phyloP scores from a whole-genome alignment of 495 filamentous ascomycete species.

The Xylaria sp. region DNA sequence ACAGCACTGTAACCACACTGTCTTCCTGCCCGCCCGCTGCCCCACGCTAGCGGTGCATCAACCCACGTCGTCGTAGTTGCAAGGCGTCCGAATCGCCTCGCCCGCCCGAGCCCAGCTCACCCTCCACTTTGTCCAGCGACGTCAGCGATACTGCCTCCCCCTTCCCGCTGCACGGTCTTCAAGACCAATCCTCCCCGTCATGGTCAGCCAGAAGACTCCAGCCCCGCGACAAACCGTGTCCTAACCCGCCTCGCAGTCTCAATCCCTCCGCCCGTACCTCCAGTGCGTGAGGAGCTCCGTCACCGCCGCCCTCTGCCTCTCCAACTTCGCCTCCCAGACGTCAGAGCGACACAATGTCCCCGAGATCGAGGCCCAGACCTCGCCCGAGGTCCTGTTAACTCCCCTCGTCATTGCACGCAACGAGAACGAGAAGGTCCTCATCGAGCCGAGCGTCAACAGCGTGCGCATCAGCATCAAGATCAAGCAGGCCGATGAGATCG shows the following conservation, averaged over 20 bases:
- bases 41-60: slow-evolving; percentile 18
- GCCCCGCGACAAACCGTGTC: background rate
- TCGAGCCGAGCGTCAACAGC: slow-evolving; percentile 95
- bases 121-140: slow-evolving; percentile 15
- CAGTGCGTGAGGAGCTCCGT: slow-evolving; percentile 94
- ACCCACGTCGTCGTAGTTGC: slow-evolving; percentile 10
- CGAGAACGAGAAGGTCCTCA: slow-evolving; percentile 91
- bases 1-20: slow-evolving; percentile 2
- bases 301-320: slow-evolving; percentile 91
- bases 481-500: slow-evolving; percentile 99
- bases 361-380: slow-evolving; percentile 90
- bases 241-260: slow-evolving; percentile 69
- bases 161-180: background rate
- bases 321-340: slow-evolving; percentile 96
- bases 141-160: slow-evolving; percentile 12
- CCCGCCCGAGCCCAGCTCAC: background rate
- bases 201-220: slow-evolving; percentile 34
- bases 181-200: slow-evolving; percentile 26
- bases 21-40: background rate
- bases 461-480: slow-evolving; percentile 96
- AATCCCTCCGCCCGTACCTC: slow-evolving; percentile 97
- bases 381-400: slow-evolving; percentile 93
- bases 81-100: slow-evolving; percentile 17
- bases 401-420: slow-evolving; percentile 88
- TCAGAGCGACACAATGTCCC: slow-evolving; percentile 97